These are phyloP conservation scores for Cotoneaster glaucophyllus DNA, from an alignment of 306 rosid species.

Conservation along the genomic window DNA sequence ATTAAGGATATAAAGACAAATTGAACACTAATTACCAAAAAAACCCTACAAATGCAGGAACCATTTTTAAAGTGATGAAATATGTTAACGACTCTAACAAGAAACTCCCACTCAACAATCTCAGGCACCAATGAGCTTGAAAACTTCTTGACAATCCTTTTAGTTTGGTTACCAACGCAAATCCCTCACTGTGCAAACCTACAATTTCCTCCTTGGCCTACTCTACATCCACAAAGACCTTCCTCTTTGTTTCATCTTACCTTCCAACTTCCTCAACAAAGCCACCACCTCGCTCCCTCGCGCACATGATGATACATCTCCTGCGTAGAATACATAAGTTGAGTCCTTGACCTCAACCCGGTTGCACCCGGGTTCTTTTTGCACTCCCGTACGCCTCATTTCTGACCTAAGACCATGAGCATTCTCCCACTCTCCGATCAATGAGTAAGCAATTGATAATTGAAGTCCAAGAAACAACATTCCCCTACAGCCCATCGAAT, in stretches of 20 bases:
- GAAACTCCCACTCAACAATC: slow-evolving; percentile 57
- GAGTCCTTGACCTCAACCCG: slow-evolving; percentile 75
- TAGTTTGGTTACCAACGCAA: slow-evolving; percentile 42
- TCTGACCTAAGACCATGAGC: slow-evolving; percentile 43
- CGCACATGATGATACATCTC: slow-evolving; percentile 41
- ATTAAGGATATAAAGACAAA: neutral
- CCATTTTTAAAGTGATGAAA: slow-evolving; percentile 79
- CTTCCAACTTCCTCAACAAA: slow-evolving; percentile 49
- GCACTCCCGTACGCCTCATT: slow-evolving; percentile 55
- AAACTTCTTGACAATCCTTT: slow-evolving; percentile 51
- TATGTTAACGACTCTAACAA: slow-evolving; percentile 78
- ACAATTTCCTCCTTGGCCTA: slow-evolving; percentile 61
- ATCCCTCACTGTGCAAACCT: slow-evolving; percentile 75
- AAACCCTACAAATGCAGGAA: slow-evolving; percentile 53
- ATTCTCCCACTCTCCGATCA: slow-evolving; percentile 70
- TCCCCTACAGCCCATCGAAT: slow-evolving; percentile 51
- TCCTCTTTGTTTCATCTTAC: slow-evolving; percentile 68
- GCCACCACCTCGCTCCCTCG: slow-evolving; percentile 37
- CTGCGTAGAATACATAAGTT: slow-evolving; percentile 57
- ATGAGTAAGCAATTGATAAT: slow-evolving; percentile 72
- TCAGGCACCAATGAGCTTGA: slow-evolving; percentile 62
- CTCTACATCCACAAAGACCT: slow-evolving; percentile 69
- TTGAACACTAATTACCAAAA: slow-evolving; percentile 36
- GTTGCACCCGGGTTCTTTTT: slow-evolving; percentile 81
- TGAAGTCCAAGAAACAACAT: slow-evolving; percentile 83